Conservation (phyloP, 805 yeast species). For the Yueomyces sinensis region DNA sequence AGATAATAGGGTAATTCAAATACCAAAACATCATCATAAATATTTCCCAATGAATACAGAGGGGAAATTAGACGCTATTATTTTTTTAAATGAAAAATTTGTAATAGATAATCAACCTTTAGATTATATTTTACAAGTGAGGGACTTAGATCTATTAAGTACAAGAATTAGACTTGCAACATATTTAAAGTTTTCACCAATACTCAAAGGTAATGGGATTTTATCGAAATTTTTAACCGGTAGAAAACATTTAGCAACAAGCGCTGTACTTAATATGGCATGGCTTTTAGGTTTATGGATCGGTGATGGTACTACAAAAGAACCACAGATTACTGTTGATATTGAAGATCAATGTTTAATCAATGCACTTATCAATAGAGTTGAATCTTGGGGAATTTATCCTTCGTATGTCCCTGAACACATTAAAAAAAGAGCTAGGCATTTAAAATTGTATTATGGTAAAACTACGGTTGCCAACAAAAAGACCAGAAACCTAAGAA, state of each 20-base stretch:
- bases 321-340: conserved; percentile 22
- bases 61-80: conserved; percentile 15
- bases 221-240: conserved; percentile 22
- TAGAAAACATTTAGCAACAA: conserved; percentile 11
- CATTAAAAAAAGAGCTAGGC: conserved; percentile 13
- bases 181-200: conserved; percentile 26
- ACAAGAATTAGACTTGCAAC: conserved; percentile 22
- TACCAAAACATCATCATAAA: conserved; percentile 16
- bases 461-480: conserved; percentile 4
- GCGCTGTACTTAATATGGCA: conserved; percentile 20
- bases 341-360: conserved; percentile 15
- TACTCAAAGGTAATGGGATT: conserved; percentile 23
- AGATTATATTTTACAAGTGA: conserved; percentile 30
- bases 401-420: conserved; percentile 11
- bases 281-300: conserved; percentile 31
- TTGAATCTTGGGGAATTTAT: conserved; percentile 15
- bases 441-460: conserved; percentile 13
- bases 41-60: conserved; percentile 13
- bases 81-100: conserved; percentile 16
- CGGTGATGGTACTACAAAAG: conserved; percentile 24
- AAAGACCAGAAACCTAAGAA: conserved; percentile 9
- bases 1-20: conserved; percentile 11
- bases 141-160: conserved; percentile 22
- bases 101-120: conserved; percentile 16
- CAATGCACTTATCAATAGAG: conserved; percentile 15